These are phyloP conservation scores for Calocera cornea DNA, from an alignment of 768 basidiomycete genomes.

Conservation along the genomic window DNA sequence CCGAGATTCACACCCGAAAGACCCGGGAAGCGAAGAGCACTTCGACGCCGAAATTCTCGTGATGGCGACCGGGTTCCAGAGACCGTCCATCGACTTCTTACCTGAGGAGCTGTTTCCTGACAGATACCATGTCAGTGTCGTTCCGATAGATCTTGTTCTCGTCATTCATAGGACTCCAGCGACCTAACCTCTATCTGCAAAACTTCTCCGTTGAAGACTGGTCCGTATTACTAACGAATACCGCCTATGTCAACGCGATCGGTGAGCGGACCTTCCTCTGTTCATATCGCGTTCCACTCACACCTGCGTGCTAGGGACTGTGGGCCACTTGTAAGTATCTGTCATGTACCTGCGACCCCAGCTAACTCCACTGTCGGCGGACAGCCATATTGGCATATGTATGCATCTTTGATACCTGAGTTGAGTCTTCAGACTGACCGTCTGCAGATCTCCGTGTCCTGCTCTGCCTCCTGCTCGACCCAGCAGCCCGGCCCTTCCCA, in stretches of 20 bases:
- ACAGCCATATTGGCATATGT: conserved; percentile 41
- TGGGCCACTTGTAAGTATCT: conserved; percentile 20
- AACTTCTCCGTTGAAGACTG: conserved; percentile 44
- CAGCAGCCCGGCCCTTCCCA: conserved; percentile 31
- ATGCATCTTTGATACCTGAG: conserved; percentile 12
- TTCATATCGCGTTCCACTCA: neutral
- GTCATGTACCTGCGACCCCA: conserved; percentile 30
- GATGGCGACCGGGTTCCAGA: conserved; percentile 41
- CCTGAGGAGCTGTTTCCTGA: conserved; percentile 38
- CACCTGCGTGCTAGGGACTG: conserved; percentile 16
- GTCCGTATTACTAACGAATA: conserved; percentile 39
- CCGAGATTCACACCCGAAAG: conserved; percentile 25
- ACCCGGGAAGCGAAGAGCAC: conserved; percentile 21
- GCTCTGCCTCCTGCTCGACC: conserved; percentile 36
- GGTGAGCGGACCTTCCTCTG: conserved; percentile 15
- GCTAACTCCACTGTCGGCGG: neutral
- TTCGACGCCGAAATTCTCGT: conserved; percentile 37
- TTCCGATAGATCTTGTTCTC: neutral
- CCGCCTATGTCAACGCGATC: conserved; percentile 37
- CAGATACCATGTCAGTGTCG: conserved; percentile 29
- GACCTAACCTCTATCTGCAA: conserved; percentile 40
- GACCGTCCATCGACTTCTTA: conserved; percentile 35
- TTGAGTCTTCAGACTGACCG: neutral
- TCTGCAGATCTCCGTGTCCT: conserved; percentile 36
- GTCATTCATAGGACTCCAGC: conserved; percentile 16